Base-by-base conservation (phyloP, 2,329 filamentous ascomycete genomes). In the Emmonsiellopsis sp. region DNA sequence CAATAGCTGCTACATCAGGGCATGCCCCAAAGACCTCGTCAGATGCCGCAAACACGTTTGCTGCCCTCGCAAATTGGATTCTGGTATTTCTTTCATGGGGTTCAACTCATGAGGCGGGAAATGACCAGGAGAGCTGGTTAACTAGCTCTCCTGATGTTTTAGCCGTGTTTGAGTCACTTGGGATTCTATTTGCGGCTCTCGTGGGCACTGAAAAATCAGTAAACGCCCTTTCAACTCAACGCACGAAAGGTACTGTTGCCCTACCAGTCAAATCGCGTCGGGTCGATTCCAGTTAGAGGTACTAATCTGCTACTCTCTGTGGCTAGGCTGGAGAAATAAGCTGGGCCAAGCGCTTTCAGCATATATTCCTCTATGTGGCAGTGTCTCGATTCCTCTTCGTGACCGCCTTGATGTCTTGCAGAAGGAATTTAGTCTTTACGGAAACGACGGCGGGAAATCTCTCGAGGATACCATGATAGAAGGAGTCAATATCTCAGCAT, bases 381-480 rank as follows among this genome's bases (percentile, higher is more conserved):
- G 66, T 36, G 62, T 72, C 5, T 72, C 70, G 14, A 54, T 70
- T 52, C 67, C 68, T 6, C 59, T 73, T 27, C 64, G 69, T 2
- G 68, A 68, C 48, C 61, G 71, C 17, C 58, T 73, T 34, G 71
- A 72, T 56, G 57, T 61, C 27, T 52, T 73, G 43, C 71, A 72
- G 53, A 73, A 73, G 50, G 68, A 67, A 42, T 73, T 72, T 45
- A 65, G 66, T 54, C 56, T 73, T n/a, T 71, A 68, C 51, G 65
- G 65, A 6, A 61, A 76, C 64, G 62, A 71, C 62, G 53, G 69
- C 60, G 64, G 71, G 58, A 73, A 72, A 54, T 42, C 63, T 9
- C 62, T 77, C 44, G 69, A 74, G 42, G 71, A 74, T 7, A 65
- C 74, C 40, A 65, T 71, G 54, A 70, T 72, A 54, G 65, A 67